phyloP scores from a whole-genome alignment of 2,329 filamentous ascomycete species.

The Diplodia mutila region DNA sequence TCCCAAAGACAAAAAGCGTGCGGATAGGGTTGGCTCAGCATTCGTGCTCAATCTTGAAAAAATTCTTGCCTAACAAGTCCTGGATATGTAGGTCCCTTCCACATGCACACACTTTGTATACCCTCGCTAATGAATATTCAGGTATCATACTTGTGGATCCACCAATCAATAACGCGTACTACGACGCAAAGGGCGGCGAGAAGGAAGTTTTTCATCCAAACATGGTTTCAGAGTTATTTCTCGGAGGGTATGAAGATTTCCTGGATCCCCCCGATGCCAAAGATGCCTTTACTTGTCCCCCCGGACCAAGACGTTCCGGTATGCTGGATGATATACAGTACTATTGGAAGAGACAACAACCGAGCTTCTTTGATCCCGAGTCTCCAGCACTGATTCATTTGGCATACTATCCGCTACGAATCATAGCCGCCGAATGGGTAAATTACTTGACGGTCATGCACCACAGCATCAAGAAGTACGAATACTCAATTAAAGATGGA shows the following conservation, averaged over 20 bases:
- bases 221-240: not conserved
- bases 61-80: not conserved
- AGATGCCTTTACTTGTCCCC: not conserved
- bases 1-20: not conserved
- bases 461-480: slow-evolving; percentile 31
- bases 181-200: not conserved
- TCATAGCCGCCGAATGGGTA: slow-evolving; percentile 34
- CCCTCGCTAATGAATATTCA: not conserved
- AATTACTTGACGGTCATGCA: slow-evolving; percentile 35
- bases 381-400: slow-evolving; percentile 28
- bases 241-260: slow-evolving; percentile 30
- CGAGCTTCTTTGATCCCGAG: slow-evolving; percentile 26
- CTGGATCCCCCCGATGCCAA: not conserved
- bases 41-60: not conserved
- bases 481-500: slow-evolving; percentile 30
- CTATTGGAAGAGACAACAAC: slow-evolving; percentile 27
- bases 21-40: not conserved
- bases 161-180: slow-evolving; percentile 20
- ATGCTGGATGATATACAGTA: slow-evolving; percentile 30
- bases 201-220: not conserved
- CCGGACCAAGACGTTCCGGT: slow-evolving; percentile 10
- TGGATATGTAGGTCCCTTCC: not conserved
- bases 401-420: slow-evolving; percentile 29
- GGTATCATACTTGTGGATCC: slow-evolving; percentile 30
- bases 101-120: not conserved